phyloP scores from a whole-genome alignment of 768 basidiomycete genomes.

The Boletus edulis region DNA sequence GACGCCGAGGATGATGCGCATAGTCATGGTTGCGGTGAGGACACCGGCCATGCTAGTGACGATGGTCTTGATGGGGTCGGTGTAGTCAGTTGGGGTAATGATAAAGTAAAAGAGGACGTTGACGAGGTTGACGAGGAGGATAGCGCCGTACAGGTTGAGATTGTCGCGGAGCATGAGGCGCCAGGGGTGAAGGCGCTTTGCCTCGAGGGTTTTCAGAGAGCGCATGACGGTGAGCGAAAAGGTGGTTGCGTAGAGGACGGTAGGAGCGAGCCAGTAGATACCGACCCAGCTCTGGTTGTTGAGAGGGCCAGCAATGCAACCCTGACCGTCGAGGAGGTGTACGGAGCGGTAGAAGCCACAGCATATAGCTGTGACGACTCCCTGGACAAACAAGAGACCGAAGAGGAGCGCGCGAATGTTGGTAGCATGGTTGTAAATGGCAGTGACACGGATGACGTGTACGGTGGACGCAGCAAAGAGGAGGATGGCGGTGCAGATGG shows the following conservation, averaged over 20 bases:
- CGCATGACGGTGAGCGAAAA: slow-evolving; percentile 25
- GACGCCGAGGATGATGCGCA: slow-evolving; percentile 82
- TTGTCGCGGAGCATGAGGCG: slow-evolving; percentile 90
- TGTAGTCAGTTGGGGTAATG: slow-evolving; percentile 56
- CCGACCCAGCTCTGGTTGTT: slow-evolving; percentile 67
- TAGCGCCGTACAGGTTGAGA: slow-evolving; percentile 80
- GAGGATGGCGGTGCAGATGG: slow-evolving; percentile 79
- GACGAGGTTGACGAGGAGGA: slow-evolving; percentile 77
- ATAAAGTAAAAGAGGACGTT: slow-evolving; percentile 90
- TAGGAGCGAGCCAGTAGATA: slow-evolving; percentile 81
- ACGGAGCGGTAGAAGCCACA: slow-evolving; percentile 84
- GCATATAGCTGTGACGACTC: slow-evolving; percentile 68
- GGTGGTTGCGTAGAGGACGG: slow-evolving; percentile 51
- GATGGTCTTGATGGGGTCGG: slow-evolving; percentile 78
- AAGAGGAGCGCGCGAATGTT: slow-evolving; percentile 55
- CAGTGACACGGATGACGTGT: slow-evolving; percentile 76
- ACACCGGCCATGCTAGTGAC: slow-evolving; percentile 85
- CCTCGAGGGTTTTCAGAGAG: slow-evolving; percentile 22
- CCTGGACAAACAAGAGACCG: slow-evolving; percentile 60
- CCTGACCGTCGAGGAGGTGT: slow-evolving; percentile 69
- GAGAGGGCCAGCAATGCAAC: slow-evolving; percentile 83
- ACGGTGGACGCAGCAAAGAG: slow-evolving; percentile 68
- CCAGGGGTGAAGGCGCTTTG: slow-evolving; percentile 64
- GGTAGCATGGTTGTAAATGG: slow-evolving; percentile 65
- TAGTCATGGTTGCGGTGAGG: slow-evolving; percentile 83